Conservation (phyloP, 192 early-diverging fungal genomes). For the Gaertneriomyces sp. region DNA sequence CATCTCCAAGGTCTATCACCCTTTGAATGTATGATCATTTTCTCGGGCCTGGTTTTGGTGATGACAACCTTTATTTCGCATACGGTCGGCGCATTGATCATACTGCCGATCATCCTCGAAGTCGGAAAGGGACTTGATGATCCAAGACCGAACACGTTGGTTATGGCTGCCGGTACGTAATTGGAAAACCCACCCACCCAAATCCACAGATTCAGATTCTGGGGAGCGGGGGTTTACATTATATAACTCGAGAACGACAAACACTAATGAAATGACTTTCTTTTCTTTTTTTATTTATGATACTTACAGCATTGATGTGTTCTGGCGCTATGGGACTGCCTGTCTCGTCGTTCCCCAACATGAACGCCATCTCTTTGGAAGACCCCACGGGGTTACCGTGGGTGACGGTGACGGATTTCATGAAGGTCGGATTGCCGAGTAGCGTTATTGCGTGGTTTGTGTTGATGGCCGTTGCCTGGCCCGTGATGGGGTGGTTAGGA, state of each 20-base stretch:
- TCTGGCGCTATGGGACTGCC: constrained; percentile 89
- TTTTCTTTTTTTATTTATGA: constrained; percentile 29
- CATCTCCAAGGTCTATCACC: constrained; percentile 63
- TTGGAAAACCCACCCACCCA: not conserved
- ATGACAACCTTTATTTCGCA: constrained; percentile 92
- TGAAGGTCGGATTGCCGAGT: constrained; percentile 71
- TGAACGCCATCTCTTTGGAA: constrained; percentile 93
- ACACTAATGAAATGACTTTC: not conserved
- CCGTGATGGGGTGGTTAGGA: constrained; percentile 54
- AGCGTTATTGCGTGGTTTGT: constrained; percentile 68
- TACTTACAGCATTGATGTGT: constrained; percentile 70
- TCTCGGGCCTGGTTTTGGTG: constrained; percentile 75
- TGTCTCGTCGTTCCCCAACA: constrained; percentile 93
- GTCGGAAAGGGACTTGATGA: constrained; percentile 78
- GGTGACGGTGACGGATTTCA: constrained; percentile 77
- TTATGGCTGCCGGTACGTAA: constrained; percentile 64
- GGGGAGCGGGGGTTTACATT: no score
- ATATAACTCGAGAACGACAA: no score
- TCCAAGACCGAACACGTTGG: constrained; percentile 72
- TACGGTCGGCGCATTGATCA: constrained; percentile 92
- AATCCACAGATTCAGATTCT: not conserved
- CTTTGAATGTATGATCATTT: constrained; percentile 70
- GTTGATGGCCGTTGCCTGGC: constrained; percentile 76
- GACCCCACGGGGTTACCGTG: constrained; percentile 83
- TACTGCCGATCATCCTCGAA: constrained; percentile 89